Evolutionary conservation across 768 basidiomycete genomes (phyloP).

Genomic region (Lentinula sp.): DNA sequence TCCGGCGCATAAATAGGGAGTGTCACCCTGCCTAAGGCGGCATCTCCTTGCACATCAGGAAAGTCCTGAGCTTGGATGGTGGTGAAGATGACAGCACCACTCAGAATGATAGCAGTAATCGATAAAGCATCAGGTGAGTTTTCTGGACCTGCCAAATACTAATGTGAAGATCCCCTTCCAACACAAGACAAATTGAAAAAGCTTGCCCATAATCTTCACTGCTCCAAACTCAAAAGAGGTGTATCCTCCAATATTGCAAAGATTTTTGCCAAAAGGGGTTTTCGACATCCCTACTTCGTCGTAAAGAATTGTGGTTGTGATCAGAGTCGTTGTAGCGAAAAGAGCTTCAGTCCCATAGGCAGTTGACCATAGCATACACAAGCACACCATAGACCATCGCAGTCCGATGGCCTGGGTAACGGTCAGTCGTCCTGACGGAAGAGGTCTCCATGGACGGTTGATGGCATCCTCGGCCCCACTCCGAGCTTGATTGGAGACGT

Average conservation of each 20-base stretch:
- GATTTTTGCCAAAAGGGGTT: conserved; percentile 7
- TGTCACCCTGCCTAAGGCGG: conserved; percentile 20
- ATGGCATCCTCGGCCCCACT: conserved; percentile 21
- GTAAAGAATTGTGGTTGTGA: conserved; percentile 11
- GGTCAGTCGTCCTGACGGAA: conserved; percentile 24
- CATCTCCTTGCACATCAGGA: conserved; percentile 24
- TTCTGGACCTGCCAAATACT: background rate
- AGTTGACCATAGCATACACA: too few species aligned
- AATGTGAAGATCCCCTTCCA: background rate
- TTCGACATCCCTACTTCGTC: conserved; percentile 7
- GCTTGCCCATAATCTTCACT: conserved; percentile 10
- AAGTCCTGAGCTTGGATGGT: conserved; percentile 33
- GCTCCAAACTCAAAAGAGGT: conserved; percentile 14
- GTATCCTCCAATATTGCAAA: conserved; percentile 9
- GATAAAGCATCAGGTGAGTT: background rate
- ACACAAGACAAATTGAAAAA: background rate
- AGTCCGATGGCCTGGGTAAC: conserved; percentile 12
- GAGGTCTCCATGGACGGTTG: conserved; percentile 27
- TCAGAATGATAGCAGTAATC: conserved; percentile 9
- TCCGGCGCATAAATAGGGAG: conserved; percentile 25
- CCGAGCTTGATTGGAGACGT: conserved; percentile 30
- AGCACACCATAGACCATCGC: conserved; percentile 20
- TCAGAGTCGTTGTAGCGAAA: background rate
- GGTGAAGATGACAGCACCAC: conserved; percentile 22
- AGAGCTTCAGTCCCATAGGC: conserved; percentile 17